These are phyloP conservation scores for Fusarium sp. DNA, from an alignment of 2,329 filamentous ascomycete species.

Conservation along the genomic window DNA sequence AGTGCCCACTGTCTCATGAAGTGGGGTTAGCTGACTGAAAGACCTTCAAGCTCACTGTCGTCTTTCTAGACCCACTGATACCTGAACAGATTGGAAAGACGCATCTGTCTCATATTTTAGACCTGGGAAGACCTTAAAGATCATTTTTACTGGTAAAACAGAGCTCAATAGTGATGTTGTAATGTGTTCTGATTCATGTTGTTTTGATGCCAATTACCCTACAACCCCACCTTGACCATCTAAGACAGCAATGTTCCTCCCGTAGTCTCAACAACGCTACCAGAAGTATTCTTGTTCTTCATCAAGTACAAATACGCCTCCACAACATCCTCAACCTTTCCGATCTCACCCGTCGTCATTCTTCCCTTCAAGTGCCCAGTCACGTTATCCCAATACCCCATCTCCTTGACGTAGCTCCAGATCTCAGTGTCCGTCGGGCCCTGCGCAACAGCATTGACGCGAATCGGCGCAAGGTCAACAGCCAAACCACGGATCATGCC, in stretches of 20 bases:
- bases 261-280: conserved; percentile 33
- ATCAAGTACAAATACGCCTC: conserved; percentile 38
- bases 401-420: conserved; percentile 23
- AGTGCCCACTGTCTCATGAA: not conserved
- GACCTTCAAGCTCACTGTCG: accelerated
- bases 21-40: accelerated
- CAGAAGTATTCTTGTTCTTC: conserved; percentile 36
- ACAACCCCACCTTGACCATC: not conserved
- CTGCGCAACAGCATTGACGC: conserved; percentile 30
- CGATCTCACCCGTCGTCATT: conserved; percentile 24
- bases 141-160: accelerated
- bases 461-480: conserved; percentile 30
- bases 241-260: conserved; percentile 32
- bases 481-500: conserved; percentile 29
- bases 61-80: accelerated
- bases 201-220: not conserved
- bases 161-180: too few relatives aligned
- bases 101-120: accelerated
- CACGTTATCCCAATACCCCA: conserved; percentile 26
- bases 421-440: conserved; percentile 32
- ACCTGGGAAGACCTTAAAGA: accelerated
- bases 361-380: conserved; percentile 22
- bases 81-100: accelerated
- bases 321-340: conserved; percentile 29
- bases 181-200: not conserved